phyloP scores from a whole-genome alignment of 202 grass and related monocot genomes.

The Carex sylvatica region DNA sequence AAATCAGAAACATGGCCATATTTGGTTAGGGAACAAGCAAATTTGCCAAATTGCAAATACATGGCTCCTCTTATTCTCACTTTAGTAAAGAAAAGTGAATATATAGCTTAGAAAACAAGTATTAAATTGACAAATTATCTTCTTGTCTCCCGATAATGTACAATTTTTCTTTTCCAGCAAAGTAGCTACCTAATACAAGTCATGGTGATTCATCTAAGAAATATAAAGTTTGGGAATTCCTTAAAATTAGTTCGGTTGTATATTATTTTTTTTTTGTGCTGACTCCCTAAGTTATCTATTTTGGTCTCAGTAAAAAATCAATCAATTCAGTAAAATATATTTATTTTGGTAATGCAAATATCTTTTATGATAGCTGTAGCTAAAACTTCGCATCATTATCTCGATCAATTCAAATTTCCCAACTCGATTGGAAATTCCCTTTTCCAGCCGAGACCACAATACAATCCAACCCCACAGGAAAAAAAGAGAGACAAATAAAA shows the following conservation, averaged over 20 bases:
- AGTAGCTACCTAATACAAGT: background rate
- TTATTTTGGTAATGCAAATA: too few species aligned
- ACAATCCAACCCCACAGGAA: background rate
- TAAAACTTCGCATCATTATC: background rate
- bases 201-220: background rate
- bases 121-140: background rate
- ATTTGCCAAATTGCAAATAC: background rate
- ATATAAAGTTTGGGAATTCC: background rate
- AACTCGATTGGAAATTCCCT: background rate
- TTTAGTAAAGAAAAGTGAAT: background rate
- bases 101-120: background rate
- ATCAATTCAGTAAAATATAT: background rate
- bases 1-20: background rate
- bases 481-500: background rate
- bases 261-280: background rate
- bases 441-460: background rate
- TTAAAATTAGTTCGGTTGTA: too few species aligned
- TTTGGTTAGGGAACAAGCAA: background rate
- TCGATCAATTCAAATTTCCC: background rate
- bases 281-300: background rate
- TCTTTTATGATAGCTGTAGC: background rate
- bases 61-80: background rate
- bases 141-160: background rate
- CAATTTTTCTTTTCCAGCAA: background rate
- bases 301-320: background rate